A percentile compares a stretch with the other conserved stretches of the same genome.
Evolutionary conservation across 805 yeast genomes (phyloP).

Genomic region (Ogataea nakhonphanomensis): DNA sequence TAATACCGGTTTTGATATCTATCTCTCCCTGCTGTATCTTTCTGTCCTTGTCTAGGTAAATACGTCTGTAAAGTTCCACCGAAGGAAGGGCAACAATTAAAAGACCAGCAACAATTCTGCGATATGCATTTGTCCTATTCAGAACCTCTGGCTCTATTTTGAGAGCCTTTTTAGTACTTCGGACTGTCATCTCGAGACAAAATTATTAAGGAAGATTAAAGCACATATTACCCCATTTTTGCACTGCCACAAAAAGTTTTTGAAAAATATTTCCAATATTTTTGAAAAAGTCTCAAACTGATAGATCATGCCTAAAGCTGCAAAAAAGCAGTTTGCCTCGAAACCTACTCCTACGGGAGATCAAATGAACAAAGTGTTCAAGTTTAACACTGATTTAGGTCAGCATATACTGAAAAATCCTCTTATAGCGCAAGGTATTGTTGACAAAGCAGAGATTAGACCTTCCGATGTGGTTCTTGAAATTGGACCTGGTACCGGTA

Average conservation of each 20-base stretch:
- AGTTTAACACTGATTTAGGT: slow-evolving; percentile 94
- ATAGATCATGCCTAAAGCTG: slow-evolving; percentile 54
- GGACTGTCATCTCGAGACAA: background rate
- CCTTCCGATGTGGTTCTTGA: slow-evolving; percentile 93
- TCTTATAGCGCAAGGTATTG: slow-evolving; percentile 95
- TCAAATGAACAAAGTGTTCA: slow-evolving; percentile 80
- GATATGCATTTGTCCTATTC: slow-evolving; percentile 23
- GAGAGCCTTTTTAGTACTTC: background rate
- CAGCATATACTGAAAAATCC: slow-evolving; percentile 97
- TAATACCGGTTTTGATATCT: slow-evolving; percentile 41
- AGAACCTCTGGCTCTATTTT: slow-evolving; percentile 20
- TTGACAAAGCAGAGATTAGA: slow-evolving; percentile 88
- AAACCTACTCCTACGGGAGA: slow-evolving; percentile 56
- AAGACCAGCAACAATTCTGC: slow-evolving; percentile 32
- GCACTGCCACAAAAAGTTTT: slow-evolving; percentile 13
- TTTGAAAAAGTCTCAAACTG: slow-evolving; percentile 34
- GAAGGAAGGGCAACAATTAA: slow-evolving; percentile 30
- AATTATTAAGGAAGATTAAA: no score
- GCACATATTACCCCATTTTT: slow-evolving; percentile 8
- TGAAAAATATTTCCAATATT: slow-evolving; percentile 50
- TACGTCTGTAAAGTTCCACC: slow-evolving; percentile 31
- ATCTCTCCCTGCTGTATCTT: slow-evolving; percentile 44
- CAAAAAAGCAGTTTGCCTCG: slow-evolving; percentile 57
- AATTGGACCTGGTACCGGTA: slow-evolving; percentile 99
- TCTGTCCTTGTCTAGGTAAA: slow-evolving; percentile 40